These are phyloP conservation scores for Saccharomyces hybrid DNA, from an alignment of 1,139 yeast species.

Conservation along the genomic window DNA sequence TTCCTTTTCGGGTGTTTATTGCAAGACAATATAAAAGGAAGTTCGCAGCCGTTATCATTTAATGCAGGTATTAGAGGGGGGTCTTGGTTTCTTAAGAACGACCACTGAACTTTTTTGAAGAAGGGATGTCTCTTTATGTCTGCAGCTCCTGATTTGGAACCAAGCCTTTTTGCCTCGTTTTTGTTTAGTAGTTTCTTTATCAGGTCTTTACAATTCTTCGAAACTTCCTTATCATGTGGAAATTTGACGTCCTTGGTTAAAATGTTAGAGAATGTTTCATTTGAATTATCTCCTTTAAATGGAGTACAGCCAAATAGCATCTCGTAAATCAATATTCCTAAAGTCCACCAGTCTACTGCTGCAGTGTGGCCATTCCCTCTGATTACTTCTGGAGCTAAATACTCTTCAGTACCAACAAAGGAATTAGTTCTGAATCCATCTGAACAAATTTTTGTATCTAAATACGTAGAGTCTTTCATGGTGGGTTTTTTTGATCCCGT, in stretches of 20 bases:
- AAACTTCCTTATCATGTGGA: slow-evolving; percentile 45
- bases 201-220: slow-evolving; percentile 69
- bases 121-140: slow-evolving; percentile 87
- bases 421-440: slow-evolving; percentile 95
- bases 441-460: slow-evolving; percentile 90
- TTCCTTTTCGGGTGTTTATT: slow-evolving; percentile 11
- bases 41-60: slow-evolving; percentile 48
- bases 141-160: slow-evolving; percentile 89
- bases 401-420: slow-evolving; percentile 96
- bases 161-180: slow-evolving; percentile 81
- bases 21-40: slow-evolving; percentile 28
- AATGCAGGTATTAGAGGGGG: slow-evolving; percentile 94
- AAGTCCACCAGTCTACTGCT: slow-evolving; percentile 99
- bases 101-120: slow-evolving; percentile 92
- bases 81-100: slow-evolving; percentile 77
- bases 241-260: slow-evolving; percentile 78
- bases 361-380: slow-evolving; percentile 95
- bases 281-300: slow-evolving; percentile 83
- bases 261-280: slow-evolving; percentile 81
- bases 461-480: slow-evolving; percentile 21
- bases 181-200: slow-evolving; percentile 77
- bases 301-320: slow-evolving; percentile 96
- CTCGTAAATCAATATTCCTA: slow-evolving; percentile 85
- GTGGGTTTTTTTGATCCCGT: slow-evolving; percentile 55
- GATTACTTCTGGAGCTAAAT: slow-evolving; percentile 96